Evolutionary conservation across 257 asterid genomes (phyloP).

Genomic region (Nicotiana tomentosiformis): DNA sequence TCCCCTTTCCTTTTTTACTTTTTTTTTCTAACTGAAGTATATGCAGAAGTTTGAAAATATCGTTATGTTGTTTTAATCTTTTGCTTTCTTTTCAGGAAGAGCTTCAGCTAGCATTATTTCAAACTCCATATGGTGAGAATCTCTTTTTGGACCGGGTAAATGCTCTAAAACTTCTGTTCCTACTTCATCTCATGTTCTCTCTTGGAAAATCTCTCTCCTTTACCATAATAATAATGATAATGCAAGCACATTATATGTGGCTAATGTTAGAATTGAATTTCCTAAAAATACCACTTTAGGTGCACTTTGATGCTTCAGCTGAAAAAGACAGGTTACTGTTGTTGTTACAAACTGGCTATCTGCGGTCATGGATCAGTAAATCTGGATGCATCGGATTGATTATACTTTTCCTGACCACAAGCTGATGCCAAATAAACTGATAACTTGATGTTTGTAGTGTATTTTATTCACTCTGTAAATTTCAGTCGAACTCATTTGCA

Average conservation of each 20-base stretch:
- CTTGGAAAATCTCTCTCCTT: background rate
- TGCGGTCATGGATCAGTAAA: background rate
- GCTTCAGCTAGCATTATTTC: conserved; percentile 76
- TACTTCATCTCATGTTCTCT: background rate
- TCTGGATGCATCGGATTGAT: background rate
- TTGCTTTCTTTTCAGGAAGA: conserved; percentile 57
- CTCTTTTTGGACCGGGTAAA: conserved; percentile 88
- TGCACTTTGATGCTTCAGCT: background rate
- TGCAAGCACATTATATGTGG: background rate
- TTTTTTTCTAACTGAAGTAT: background rate
- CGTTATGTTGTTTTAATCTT: background rate
- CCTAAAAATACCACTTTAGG: background rate
- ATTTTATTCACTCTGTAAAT: background rate
- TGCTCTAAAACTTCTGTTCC: background rate
- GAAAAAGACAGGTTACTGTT: background rate
- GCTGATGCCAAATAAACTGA: background rate
- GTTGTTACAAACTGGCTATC: background rate
- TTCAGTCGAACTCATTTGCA: background rate
- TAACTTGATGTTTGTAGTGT: too few species aligned
- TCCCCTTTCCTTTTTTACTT: background rate
- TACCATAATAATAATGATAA: background rate
- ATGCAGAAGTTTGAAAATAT: background rate
- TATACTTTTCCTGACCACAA: background rate
- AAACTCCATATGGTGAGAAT: conserved; percentile 59
- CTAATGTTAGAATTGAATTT: background rate